These are phyloP conservation scores for Nicotiana rustica DNA, from an alignment of 305 asterid species.

Conservation along the genomic window DNA sequence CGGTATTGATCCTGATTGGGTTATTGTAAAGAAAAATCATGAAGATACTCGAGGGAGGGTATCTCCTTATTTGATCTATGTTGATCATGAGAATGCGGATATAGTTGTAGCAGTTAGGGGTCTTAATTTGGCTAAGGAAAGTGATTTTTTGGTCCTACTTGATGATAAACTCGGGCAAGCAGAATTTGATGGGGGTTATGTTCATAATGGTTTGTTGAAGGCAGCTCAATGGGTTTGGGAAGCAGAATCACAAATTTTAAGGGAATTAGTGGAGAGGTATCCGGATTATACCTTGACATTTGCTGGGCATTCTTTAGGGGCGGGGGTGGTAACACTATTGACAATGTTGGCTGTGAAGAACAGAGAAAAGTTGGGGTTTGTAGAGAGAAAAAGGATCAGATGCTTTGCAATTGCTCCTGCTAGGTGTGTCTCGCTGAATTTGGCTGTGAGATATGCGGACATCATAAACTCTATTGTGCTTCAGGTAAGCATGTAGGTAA, in stretches of 20 bases:
- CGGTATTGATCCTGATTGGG: conserved; percentile 79
- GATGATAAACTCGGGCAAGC: conserved; percentile 96
- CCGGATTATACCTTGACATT: conserved; percentile 75
- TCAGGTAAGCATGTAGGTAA: conserved; percentile 63
- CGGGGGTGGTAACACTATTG: conserved; percentile 87
- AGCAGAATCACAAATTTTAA: conserved; percentile 66
- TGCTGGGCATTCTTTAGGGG: conserved; percentile 95
- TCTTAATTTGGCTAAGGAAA: conserved; percentile 81
- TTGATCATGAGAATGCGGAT: conserved; percentile 75
- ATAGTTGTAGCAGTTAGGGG: conserved; percentile 83
- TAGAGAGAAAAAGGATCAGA: conserved; percentile 83
- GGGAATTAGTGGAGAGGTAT: conserved; percentile 61
- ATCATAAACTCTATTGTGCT: conserved; percentile 90
- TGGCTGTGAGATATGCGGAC: conserved; percentile 97
- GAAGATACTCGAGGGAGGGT: conserved; percentile 67
- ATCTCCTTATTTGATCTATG: conserved; percentile 85
- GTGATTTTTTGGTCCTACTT: conserved; percentile 76
- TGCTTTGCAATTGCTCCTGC: conserved; percentile 98
- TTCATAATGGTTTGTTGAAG: conserved; percentile 89
- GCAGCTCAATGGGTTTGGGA: conserved; percentile 89
- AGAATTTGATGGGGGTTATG: conserved; percentile 92
- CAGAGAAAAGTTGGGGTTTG: conserved; percentile 67
- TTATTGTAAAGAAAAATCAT: conserved; percentile 63
- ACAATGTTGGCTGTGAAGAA: conserved; percentile 85
- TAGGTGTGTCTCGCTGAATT: conserved; percentile 90